Conservation (phyloP, 257 asterid genomes). For the Schizonepeta tenuifolia region DNA sequence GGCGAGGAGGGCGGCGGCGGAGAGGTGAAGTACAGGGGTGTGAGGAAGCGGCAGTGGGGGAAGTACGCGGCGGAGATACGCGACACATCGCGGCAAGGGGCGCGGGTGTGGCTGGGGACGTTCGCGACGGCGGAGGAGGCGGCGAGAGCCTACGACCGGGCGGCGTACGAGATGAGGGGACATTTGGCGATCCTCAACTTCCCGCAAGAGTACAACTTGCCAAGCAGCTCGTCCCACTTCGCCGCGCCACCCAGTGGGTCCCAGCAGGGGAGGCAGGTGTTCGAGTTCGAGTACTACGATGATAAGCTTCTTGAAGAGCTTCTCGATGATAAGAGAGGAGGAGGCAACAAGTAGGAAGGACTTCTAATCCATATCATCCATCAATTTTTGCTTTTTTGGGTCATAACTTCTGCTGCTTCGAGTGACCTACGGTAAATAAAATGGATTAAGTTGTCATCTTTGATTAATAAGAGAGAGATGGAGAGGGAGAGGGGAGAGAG, state of each 20-base stretch:
- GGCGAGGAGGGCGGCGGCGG: conserved; percentile 21
- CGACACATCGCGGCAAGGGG: conserved; percentile 42
- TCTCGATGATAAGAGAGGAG: conserved; percentile 48
- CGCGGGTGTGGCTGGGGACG: conserved; percentile 54
- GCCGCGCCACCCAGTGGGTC: conserved; percentile 21
- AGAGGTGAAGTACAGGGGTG: conserved; percentile 52
- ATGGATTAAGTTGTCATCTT: not conserved
- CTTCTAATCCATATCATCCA: no score
- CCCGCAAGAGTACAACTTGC: conserved; percentile 48
- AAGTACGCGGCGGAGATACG: conserved; percentile 58
- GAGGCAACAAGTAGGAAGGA: no score
- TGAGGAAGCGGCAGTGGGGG: conserved; percentile 56
- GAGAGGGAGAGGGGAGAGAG: not conserved
- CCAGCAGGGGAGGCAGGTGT: conserved; percentile 34
- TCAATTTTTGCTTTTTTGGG: no score
- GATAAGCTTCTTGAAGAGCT: conserved; percentile 50
- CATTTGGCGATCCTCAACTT: conserved; percentile 50
- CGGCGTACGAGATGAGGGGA: conserved; percentile 51
- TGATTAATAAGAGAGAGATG: not conserved
- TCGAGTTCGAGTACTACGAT: conserved; percentile 53
- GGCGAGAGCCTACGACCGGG: conserved; percentile 51
- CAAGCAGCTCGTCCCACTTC: conserved; percentile 43
- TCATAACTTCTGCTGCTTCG: not conserved
- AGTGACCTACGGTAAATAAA: not conserved
- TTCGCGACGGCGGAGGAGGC: conserved; percentile 51